Evolutionary conservation across 805 yeast genomes (phyloP).

Genomic region (Ogataea salicorniae): DNA sequence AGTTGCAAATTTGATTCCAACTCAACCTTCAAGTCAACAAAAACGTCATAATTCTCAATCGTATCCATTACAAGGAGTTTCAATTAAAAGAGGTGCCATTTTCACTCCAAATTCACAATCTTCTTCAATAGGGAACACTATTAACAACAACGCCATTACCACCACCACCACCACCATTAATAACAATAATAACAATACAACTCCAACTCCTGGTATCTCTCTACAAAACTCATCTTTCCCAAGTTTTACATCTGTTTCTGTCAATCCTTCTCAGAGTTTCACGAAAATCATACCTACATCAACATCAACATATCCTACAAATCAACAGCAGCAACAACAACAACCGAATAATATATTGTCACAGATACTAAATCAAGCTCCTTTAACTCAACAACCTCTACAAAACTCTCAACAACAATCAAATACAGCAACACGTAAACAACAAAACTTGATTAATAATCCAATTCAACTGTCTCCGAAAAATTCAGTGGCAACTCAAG

Average conservation of each 20-base stretch:
- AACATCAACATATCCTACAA: background rate
- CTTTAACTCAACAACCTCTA: background rate
- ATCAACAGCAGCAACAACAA: background rate
- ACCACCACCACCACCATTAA: no score
- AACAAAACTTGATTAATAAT: background rate
- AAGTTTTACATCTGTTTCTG: conserved; percentile 4
- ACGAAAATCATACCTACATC: background rate
- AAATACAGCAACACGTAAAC: background rate
- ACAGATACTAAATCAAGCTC: background rate
- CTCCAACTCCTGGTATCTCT: background rate
- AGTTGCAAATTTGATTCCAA: conserved; percentile 11
- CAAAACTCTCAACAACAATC: background rate
- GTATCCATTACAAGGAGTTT: conserved; percentile 13
- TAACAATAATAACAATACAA: background rate
- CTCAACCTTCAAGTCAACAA: conserved; percentile 23
- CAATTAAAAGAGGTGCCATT: conserved; percentile 22
- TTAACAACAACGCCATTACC: no score
- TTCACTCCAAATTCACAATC: conserved; percentile 1
- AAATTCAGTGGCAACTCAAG: conserved; percentile 1
- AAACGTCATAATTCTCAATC: conserved; percentile 30
- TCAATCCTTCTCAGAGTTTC: conserved; percentile 3
- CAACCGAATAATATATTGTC: background rate
- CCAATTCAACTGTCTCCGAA: conserved; percentile 3
- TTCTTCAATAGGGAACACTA: background rate
- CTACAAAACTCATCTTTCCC: conserved; percentile 1